A percentile compares a stretch with the other conserved stretches of the same genome.
Conservation (phyloP, 2,329 filamentous ascomycete genomes). For the Coniella lustricola region DNA sequence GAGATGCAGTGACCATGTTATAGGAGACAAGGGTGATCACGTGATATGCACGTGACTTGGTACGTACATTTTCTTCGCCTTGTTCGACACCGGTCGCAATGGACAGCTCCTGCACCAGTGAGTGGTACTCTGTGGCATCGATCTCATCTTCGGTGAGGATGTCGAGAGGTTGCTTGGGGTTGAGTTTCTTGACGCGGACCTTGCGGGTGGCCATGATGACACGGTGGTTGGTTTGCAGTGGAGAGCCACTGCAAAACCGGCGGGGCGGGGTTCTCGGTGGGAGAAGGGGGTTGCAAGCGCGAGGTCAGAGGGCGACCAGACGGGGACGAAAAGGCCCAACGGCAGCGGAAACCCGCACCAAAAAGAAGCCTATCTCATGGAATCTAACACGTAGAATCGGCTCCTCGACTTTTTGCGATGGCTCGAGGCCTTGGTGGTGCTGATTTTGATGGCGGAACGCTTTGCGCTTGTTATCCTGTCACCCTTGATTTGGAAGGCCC, state of each 20-base stretch:
- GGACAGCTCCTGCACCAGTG: constrained; percentile 73
- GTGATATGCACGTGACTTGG: constrained; percentile 20
- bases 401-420: constrained; percentile 49
- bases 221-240: constrained; percentile 29
- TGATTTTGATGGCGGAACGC: constrained; percentile 48
- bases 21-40: constrained; percentile 10
- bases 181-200: constrained; percentile 84
- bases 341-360: constrained; percentile 51
- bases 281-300: constrained; percentile 16
- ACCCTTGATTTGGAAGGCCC: constrained; percentile 1
- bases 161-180: constrained; percentile 78
- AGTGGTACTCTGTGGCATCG: constrained; percentile 78
- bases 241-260: constrained; percentile 20
- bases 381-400: constrained; percentile 46
- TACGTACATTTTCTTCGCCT: constrained; percentile 90
- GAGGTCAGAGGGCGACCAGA: constrained; percentile 19
- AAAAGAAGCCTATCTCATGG: constrained; percentile 60
- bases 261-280: constrained; percentile 1
- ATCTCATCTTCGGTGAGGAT: constrained; percentile 88
- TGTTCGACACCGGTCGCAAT: constrained; percentile 97
- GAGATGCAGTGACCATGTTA: constrained; percentile 1
- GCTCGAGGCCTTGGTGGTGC: constrained; percentile 41
- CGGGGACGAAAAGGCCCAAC: constrained; percentile 28
- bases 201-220: constrained; percentile 54
- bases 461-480: constrained; percentile 46